A percentile compares a stretch with the other conserved stretches of the same genome.
These are phyloP conservation scores for Pichia cabralensis DNA, from an alignment of 805 yeast genomes.

Conservation along the genomic window DNA sequence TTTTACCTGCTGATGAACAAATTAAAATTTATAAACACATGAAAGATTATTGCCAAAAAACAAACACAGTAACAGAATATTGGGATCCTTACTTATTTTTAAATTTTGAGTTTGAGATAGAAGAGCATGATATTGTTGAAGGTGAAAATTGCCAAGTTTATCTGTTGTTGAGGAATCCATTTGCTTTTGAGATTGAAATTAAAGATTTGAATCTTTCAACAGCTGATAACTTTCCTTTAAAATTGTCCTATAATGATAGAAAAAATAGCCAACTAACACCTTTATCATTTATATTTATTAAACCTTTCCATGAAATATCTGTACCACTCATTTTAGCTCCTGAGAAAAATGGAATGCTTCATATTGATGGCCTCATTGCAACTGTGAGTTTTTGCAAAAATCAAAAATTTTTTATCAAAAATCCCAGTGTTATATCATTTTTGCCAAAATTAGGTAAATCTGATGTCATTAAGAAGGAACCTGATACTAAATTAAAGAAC, in stretches of 20 bases:
- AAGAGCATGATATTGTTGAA: slow-evolving; percentile 31
- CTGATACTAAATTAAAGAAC: slow-evolving; percentile 15
- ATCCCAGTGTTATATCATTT: neutral
- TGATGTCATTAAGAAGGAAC: neutral
- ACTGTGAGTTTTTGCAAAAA: slow-evolving; percentile 40
- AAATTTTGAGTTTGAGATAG: slow-evolving; percentile 13
- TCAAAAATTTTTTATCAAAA: slow-evolving; percentile 28
- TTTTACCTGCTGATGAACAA: slow-evolving; percentile 54
- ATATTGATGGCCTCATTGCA: slow-evolving; percentile 41
- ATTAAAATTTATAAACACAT: slow-evolving; percentile 27
- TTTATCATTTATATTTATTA: slow-evolving; percentile 23
- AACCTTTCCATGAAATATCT: slow-evolving; percentile 28
- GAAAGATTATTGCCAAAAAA: slow-evolving; percentile 15
- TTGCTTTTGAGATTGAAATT: slow-evolving; percentile 59
- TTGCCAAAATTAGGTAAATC: slow-evolving; percentile 8
- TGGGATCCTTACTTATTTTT: slow-evolving; percentile 61
- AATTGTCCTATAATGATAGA: slow-evolving; percentile 5
- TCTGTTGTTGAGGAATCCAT: slow-evolving; percentile 67
- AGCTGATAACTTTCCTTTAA: slow-evolving; percentile 17
- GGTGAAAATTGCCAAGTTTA: slow-evolving; percentile 55
- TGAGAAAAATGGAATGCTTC: slow-evolving; percentile 35
- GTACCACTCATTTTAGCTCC: slow-evolving; percentile 42
- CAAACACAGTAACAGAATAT: slow-evolving; percentile 28
- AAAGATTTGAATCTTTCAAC: slow-evolving; percentile 33
- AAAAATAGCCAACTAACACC: slow-evolving; percentile 12